Conservation (phyloP, 352 stramenopile genomes). For the Pythium brachiatum region DNA sequence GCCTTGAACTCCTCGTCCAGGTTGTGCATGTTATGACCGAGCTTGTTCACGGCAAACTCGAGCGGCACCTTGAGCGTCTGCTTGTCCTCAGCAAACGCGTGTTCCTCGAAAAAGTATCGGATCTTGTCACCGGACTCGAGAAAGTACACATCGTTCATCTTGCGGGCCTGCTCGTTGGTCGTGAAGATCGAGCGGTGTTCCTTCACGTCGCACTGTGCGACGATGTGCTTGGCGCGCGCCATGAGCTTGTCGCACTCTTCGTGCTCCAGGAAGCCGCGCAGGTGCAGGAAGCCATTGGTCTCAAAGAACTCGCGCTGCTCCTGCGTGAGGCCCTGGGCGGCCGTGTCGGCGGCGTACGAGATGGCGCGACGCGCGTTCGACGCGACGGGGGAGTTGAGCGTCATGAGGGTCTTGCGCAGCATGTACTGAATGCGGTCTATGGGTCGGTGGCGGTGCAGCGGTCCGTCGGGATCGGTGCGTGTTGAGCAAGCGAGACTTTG, state of each 20-base stretch:
- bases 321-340: conserved; percentile 36
- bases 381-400: background rate
- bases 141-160: conserved; percentile 93
- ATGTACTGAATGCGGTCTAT: background rate
- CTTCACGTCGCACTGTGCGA: conserved; percentile 58
- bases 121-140: conserved; percentile 90
- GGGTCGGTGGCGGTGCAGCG: background rate
- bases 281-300: conserved; percentile 65
- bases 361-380: background rate
- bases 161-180: conserved; percentile 75
- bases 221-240: conserved; percentile 44
- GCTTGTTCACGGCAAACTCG: conserved; percentile 92
- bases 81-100: conserved; percentile 57
- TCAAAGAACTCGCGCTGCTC: conserved; percentile 63
- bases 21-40: conserved; percentile 95
- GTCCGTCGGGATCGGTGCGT: too few relatives aligned
- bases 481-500: background rate
- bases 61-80: conserved; percentile 70
- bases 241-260: conserved; percentile 56
- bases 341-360: conserved; percentile 10
- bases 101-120: conserved; percentile 94
- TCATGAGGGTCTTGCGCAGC: conserved; percentile 2
- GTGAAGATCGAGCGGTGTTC: conserved; percentile 80
- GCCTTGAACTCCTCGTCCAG: conserved; percentile 80
- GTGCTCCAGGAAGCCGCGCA: conserved; percentile 38